Evolutionary conservation across 2,329 filamentous ascomycete species (phyloP).

Genomic region (Cytospora mali): DNA sequence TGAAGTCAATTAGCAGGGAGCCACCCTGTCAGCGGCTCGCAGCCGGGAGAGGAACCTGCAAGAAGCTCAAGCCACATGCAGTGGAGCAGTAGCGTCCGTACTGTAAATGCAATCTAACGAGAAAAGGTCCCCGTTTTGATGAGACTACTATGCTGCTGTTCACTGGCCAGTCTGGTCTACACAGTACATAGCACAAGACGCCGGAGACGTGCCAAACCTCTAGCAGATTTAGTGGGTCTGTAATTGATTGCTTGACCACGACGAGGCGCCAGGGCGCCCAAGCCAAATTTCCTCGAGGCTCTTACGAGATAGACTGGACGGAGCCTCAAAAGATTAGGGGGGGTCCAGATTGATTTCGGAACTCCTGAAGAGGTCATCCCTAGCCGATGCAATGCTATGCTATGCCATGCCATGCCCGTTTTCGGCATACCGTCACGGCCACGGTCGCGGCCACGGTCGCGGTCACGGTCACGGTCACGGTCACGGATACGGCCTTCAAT

Average conservation of each 20-base stretch:
- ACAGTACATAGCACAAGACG: slow-evolving; percentile 1
- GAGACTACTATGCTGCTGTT: slow-evolving; percentile 10
- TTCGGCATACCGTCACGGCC: slow-evolving; percentile 3
- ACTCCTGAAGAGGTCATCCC: slow-evolving; percentile 7
- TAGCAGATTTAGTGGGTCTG: slow-evolving; percentile 20
- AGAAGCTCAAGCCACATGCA: slow-evolving; percentile 26
- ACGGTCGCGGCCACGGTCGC: slow-evolving; percentile 7
- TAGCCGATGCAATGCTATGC: slow-evolving; percentile 8
- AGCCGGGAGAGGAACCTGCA: slow-evolving; percentile 23
- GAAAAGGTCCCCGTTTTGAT: slow-evolving; percentile 29
- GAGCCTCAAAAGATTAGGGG: slow-evolving; percentile 19
- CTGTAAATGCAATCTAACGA: slow-evolving; percentile 26
- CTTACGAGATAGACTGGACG: slow-evolving; percentile 6
- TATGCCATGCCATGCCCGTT: neutral
- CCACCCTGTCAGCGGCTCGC: slow-evolving; percentile 12
- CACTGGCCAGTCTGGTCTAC: too few relatives aligned
- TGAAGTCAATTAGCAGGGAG: slow-evolving; percentile 10
- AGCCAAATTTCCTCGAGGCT: slow-evolving; percentile 21
- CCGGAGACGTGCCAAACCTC: slow-evolving; percentile 19
- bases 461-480: slow-evolving; percentile 8
- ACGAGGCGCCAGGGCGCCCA: slow-evolving; percentile 26
- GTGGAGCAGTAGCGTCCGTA: slow-evolving; percentile 28
- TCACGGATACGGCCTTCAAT: slow-evolving; percentile 12
- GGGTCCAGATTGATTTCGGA: slow-evolving; percentile 14
- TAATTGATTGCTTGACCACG: slow-evolving; percentile 26